These are phyloP conservation scores for Sporothrix variecibatus DNA, from an alignment of 2,329 filamentous ascomycete genomes.

Conservation along the genomic window DNA sequence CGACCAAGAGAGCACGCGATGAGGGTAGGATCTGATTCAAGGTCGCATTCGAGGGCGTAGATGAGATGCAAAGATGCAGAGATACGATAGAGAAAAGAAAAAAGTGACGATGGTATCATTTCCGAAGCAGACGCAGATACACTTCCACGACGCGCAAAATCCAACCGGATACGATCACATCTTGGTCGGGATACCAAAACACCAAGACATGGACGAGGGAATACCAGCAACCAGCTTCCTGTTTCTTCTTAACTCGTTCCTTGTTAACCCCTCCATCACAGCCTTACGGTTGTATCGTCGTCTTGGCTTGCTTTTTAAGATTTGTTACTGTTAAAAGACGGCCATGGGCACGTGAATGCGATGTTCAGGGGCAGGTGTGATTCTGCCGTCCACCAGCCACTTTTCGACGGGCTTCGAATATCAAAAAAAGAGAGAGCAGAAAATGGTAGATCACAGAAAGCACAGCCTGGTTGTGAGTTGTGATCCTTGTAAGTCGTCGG, in stretches of 20 bases:
- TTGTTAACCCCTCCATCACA: not conserved
- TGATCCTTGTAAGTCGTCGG: not conserved
- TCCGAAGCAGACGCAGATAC: not conserved
- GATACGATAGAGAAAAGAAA: not conserved
- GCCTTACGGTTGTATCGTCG: not conserved
- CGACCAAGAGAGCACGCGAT: not conserved
- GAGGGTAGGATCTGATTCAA: not conserved
- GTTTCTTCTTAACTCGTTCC: not conserved
- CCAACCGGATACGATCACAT: not conserved
- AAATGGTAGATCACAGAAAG: not conserved
- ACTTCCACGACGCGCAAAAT: not conserved
- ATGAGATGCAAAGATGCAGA: not conserved
- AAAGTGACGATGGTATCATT: not conserved
- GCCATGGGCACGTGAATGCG: conserved; percentile 5
- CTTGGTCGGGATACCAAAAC: not conserved
- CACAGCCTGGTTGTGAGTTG: not conserved
- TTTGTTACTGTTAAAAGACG: too few relatives aligned
- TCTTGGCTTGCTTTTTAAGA: not conserved
- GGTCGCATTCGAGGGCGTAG: not conserved
- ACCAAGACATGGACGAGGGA: not conserved
- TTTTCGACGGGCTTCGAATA: too few relatives aligned
- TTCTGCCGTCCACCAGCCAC: not conserved
- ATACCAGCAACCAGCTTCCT: not conserved
- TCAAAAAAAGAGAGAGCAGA: too few relatives aligned
- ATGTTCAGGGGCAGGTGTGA: not conserved